Evolutionary conservation across 2,329 filamentous ascomycete genomes (phyloP), one percentile per base, ranked within the genome.

Genomic region (Alternaria gansuensis): DNA sequence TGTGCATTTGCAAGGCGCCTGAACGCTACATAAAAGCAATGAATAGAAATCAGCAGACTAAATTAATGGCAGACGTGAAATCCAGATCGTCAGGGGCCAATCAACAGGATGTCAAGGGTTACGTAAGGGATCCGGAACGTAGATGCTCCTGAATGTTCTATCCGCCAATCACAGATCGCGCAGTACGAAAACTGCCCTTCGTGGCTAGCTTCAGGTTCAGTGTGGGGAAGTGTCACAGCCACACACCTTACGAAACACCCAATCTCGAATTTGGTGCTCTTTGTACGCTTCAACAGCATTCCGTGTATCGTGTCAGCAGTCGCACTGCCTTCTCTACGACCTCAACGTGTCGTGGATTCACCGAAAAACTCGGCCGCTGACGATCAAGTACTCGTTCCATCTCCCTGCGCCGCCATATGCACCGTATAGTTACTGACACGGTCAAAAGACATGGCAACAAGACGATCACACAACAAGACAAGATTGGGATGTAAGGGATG

Each of bases 391-490:
- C 54, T 48, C 3, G 13, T 34, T 48, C 3, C 14, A 48, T 24
- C 13, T 34, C 29, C 17, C 26, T 34, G 23, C 44, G 29, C 55
- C 36, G 53, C 52, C 24, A 36, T 45, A 51, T 56, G 24, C 48
- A 34, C 44, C 60, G 57, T 59, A 58, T 61, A 51, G 31, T 21
- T 28, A 34, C 44, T 21, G 41, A 44, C 23, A 13, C n/a, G 39
- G 54, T 45, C 23, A 60, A 46, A 37, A 44, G 43, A 28, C 36
- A 73, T 73, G 70, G 61, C 70, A 24, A 75, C 73, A 8, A 72
- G 74, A 48, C 71, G 65, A 53, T 58, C 73, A 39, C 75, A 77
- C 46, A 75, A 72, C 60, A 77, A 77, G 57, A 73, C 75, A 13
- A 71, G 75, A 53, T 43, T 76, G 51, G 75, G 75, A 2, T 77